Evolutionary conservation across 345 rosid species (phyloP).

Genomic region (Microthlaspi erraticum): DNA sequence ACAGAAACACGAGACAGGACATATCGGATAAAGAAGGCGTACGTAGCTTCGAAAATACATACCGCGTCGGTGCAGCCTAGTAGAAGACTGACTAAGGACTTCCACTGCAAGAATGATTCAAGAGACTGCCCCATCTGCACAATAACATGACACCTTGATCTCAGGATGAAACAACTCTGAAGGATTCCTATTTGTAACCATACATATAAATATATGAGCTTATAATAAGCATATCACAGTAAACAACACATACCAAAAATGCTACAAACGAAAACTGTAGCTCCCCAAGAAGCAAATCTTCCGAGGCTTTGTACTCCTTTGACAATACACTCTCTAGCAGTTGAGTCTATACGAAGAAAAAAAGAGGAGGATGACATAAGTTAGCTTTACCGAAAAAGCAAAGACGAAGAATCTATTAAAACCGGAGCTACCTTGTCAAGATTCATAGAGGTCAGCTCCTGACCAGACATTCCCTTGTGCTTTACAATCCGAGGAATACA

Average conservation of each 20-base stretch:
- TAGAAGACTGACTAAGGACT: constrained; percentile 82
- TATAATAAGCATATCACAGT: not conserved
- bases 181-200: not conserved
- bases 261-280: constrained; percentile 86
- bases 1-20: not conserved
- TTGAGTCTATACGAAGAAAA: constrained; percentile 55
- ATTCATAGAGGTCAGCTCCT: constrained; percentile 82
- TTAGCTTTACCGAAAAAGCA: constrained; percentile 1
- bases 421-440: constrained; percentile 74
- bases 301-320: constrained; percentile 70
- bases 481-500: constrained; percentile 71
- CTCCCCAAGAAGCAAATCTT: constrained; percentile 88
- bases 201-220: not conserved
- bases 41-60: constrained; percentile 43
- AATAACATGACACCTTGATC: constrained; percentile 21
- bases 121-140: constrained; percentile 99
- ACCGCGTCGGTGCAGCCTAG: constrained; percentile 90
- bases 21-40: not conserved
- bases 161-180: constrained; percentile 14
- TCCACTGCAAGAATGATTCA: constrained; percentile 92
- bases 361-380: constrained; percentile 2
- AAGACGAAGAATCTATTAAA: not conserved
- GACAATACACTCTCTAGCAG: constrained; percentile 63
- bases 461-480: constrained; percentile 64
- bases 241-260: constrained; percentile 66